Percentiles rank a stretch among this genome's conserved stretches.
Conservation (phyloP, 306 rosid genomes). For the Mucuna pruriens region DNA sequence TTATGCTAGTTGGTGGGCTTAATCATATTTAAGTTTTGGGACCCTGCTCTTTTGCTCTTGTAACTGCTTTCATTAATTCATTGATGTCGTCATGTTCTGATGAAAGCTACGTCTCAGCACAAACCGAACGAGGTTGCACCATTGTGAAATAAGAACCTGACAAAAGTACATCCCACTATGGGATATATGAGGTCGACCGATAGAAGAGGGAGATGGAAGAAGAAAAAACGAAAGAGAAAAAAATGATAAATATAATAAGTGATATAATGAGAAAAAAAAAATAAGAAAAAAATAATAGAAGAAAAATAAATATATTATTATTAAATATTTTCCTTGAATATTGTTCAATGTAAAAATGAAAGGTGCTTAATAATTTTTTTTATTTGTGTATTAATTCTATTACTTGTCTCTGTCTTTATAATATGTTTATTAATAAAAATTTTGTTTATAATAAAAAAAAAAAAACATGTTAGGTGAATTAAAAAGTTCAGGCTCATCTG, state of each 20-base stretch:
- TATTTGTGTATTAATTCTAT: too few species aligned
- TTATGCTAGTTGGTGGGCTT: neutral
- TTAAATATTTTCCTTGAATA: too few species aligned
- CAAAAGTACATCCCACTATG: neutral
- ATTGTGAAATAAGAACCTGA: neutral
- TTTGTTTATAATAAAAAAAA: neutral
- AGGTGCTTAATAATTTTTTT: too few species aligned
- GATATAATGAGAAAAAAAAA: too few species aligned
- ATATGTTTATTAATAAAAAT: neutral
- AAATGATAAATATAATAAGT: neutral
- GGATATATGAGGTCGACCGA: too few species aligned
- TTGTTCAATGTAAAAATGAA: too few species aligned
- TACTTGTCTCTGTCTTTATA: too few species aligned
- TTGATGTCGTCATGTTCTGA: too few species aligned
- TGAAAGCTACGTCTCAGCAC: too few species aligned
- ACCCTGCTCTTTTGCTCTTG: neutral
- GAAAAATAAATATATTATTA: too few species aligned
- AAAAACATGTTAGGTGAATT: neutral
- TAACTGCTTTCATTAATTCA: neutral
- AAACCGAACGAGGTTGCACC: conserved; percentile 4
- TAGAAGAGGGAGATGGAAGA: neutral
- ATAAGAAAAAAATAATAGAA: too few species aligned
- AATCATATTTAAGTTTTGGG: neutral
- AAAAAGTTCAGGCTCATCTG: neutral
- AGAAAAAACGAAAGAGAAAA: neutral